Base-by-base conservation (phyloP, 805 yeast genomes). In the Starmerella bombicola region DNA sequence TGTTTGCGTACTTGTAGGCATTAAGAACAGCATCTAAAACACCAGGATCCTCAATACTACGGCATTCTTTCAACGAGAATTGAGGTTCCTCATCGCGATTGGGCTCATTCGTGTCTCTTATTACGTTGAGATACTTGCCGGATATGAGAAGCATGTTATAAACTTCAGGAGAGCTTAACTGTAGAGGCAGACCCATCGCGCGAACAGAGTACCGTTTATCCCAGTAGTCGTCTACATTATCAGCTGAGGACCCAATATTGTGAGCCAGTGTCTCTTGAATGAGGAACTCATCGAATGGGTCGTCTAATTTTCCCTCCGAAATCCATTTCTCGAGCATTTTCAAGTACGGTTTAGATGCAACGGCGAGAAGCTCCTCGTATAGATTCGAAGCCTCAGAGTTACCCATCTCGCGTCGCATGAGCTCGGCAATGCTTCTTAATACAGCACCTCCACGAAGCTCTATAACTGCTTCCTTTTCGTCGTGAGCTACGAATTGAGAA, bases 271-370 rank as follows among this genome's bases (percentile, higher is more conserved):
- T 46, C 24, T 26, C 38, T 28, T 46, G 41, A n/a, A 91, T 73
- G 54, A 85, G 61, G 56, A 91, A 91, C 57, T 88, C 98, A 30
- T 77, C 74, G 54, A 74, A 75, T 0, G 82, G 83, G 51, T 91
- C 98, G 47, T 73, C 69, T 8, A 91, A 65, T 5, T 65, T 63
- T 0, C 98, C 98, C 36, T 68, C 62, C 4, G 69, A 67, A 15
- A 88, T 65, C 98, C 98, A 91, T n/a, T 63, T 56, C 50, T 80
- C 76, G 8, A 91, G 63, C 75, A 80, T 79, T 1, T 50, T 49
- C 16, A 82, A 64, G 53, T 83, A 91, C 30, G 74, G 73, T 24
- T 47, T 52, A 29, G 93, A 74, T 1, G 84, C 71, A 12, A 66
- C 66, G 34, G 70, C 70, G 37, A 80, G 71, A 2, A 88, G 51